A percentile compares a stretch with the other conserved stretches of the same genome.
phyloP scores from a whole-genome alignment of 163 green algal genomes.

The Chlamydomonas reinhardtii region DNA sequence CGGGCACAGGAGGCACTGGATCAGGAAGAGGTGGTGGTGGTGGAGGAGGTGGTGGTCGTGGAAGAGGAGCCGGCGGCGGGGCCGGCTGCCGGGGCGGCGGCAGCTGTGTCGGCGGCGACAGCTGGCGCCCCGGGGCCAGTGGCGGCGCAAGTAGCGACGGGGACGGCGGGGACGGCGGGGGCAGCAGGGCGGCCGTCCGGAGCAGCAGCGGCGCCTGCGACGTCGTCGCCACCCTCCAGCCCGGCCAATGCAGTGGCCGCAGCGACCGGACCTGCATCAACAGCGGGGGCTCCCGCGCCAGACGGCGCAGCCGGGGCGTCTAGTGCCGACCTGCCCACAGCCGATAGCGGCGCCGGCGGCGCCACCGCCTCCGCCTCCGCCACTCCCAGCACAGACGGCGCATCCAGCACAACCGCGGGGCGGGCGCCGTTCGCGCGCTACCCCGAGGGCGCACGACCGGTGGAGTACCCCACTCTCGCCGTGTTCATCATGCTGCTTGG shows the following conservation, averaged over 20 bases:
- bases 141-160: background rate
- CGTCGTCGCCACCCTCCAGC: no score
- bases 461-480: conserved; percentile 15
- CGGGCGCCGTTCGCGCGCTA: background rate
- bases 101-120: background rate
- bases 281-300: no score
- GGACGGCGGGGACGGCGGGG: no score
- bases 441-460: background rate
- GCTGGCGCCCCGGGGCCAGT: background rate
- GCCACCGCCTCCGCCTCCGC: no score
- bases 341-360: no score
- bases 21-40: background rate
- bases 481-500: conserved; percentile 25
- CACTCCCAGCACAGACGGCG: no score
- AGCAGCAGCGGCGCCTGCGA: no score
- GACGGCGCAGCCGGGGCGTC: no score
- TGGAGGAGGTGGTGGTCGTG: background rate
- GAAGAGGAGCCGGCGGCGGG: background rate
- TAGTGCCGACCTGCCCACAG: no score
- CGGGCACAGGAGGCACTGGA: background rate
- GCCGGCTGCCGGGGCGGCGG: background rate
- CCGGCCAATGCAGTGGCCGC: background rate
- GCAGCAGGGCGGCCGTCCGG: no score
- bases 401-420: no score
- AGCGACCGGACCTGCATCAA: no score